These are phyloP conservation scores for Saccharomyces paradoxus DNA, from an alignment of 805 yeast genomes.

Conservation along the genomic window DNA sequence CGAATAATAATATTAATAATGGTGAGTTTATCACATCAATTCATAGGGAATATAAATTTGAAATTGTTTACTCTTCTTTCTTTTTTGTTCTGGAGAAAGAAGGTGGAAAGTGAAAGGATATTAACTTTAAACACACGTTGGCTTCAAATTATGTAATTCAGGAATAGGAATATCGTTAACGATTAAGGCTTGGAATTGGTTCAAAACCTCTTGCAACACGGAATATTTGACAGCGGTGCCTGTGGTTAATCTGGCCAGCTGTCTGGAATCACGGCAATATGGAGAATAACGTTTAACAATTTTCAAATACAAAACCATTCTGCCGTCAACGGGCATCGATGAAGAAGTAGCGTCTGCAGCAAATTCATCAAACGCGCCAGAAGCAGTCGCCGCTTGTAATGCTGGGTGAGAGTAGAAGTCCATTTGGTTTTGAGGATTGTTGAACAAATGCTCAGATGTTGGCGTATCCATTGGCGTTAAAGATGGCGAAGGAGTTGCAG, in stretches of 20 bases:
- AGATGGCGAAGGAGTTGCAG: conserved; percentile 9
- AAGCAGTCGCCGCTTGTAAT: conserved; percentile 32
- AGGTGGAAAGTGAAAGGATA: neutral
- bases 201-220: conserved; percentile 33
- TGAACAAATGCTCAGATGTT: conserved; percentile 4
- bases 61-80: conserved; percentile 1
- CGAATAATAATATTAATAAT: neutral
- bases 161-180: conserved; percentile 37
- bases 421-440: conserved; percentile 16
- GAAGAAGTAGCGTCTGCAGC: conserved; percentile 8
- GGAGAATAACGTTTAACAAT: conserved; percentile 44
- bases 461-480: conserved; percentile 4
- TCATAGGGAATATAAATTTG: neutral
- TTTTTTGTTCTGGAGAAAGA: neutral
- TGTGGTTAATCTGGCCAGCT: conserved; percentile 38
- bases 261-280: conserved; percentile 41
- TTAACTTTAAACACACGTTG: conserved; percentile 14
- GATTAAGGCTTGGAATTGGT: conserved; percentile 33
- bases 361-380: conserved; percentile 33
- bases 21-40: neutral
- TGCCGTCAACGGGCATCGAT: conserved; percentile 27
- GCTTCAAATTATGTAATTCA: conserved; percentile 31
- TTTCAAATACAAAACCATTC: conserved; percentile 47
- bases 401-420: conserved; percentile 31
- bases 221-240: conserved; percentile 39